Evolutionary conservation across 768 basidiomycete species (phyloP), one percentile per base, ranked within the genome.

Genomic region (Peribolospora baueri): DNA sequence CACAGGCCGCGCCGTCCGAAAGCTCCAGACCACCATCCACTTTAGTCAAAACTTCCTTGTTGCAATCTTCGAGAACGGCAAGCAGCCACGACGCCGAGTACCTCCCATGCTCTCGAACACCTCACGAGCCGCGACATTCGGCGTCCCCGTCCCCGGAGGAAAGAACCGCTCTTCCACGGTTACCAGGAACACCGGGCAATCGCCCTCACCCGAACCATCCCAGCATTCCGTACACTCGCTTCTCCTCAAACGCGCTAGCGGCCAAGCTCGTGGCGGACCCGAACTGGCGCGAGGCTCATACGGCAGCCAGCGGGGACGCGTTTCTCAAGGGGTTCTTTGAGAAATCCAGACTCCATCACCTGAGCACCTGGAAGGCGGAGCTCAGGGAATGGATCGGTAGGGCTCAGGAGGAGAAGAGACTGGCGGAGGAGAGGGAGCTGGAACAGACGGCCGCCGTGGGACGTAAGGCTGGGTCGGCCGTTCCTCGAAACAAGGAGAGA

Each of bases 341-440:
- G 58, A 81, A 93, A 63, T 86, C 82, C 1, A 80, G 93, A 2
- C 70, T 98, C n/a, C 93, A 98, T 61, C 82, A 90, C 63, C 68
- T 98, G 8, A 79, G 83, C 5, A 81, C 78, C 2, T 91, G 85
- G 84, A 98, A 97, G 66, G 75, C 83, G 0, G 90, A 97, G 62
- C 72, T 95, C 45, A 80, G 79, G 62, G 70, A 72, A 11, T 74
- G 93, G 7, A 83, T 93, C 1, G 72, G 76, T 13, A 76, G 82
- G 62, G 84, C 88, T 0, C 83, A 84, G 62, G 78, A 79, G 59
- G 74, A 74, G 7, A 76, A 76, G 0, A 82, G 84, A 63, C 9
- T 40, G 41, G 9, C 48, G 41, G 41, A 25, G 25, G 42, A 4
- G 50, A 57, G 54, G 52, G 55, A 52, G 42, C 48, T 61, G 4